phyloP scores from a whole-genome alignment of 768 basidiomycete species.

The Cystofilobasidium bisporidii region DNA sequence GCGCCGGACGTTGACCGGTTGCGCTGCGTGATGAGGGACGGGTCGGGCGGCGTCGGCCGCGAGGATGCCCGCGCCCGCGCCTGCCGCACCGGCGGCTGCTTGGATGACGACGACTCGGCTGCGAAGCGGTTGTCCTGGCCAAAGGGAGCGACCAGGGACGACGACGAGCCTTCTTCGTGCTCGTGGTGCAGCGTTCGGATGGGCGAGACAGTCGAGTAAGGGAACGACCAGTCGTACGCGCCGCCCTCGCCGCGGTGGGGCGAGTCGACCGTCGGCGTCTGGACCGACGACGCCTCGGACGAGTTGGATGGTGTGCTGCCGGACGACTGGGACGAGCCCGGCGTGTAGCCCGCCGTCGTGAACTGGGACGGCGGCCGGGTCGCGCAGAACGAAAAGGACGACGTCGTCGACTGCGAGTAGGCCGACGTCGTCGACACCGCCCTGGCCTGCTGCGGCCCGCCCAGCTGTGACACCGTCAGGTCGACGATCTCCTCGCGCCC shows the following conservation, averaged over 20 bases:
- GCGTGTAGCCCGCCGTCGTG: not conserved
- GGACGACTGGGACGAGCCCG: not conserved
- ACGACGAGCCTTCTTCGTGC: not conserved
- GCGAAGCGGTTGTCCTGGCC: no score
- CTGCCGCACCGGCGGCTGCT: not conserved
- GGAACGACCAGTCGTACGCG: slow-evolving; percentile 3
- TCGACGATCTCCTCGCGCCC: slow-evolving; percentile 3
- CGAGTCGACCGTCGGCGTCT: not conserved
- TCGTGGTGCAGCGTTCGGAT: not conserved
- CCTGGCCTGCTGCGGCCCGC: not conserved
- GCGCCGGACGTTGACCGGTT: not conserved
- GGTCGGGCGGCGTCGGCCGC: not conserved
- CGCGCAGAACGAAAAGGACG: not conserved
- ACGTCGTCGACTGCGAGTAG: not conserved
- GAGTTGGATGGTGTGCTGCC: not conserved
- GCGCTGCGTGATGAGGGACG: slow-evolving; percentile 2
- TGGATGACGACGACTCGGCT: not conserved
- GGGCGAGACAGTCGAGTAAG: slow-evolving; percentile 1
- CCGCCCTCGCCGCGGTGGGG: not conserved
- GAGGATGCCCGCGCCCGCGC: not conserved
- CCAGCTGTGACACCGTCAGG: slow-evolving; percentile 2
- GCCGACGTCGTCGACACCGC: not conserved
- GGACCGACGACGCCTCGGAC: not conserved
- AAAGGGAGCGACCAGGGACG: no score
- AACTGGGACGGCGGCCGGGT: not conserved